phyloP scores from a whole-genome alignment of 2,329 filamentous ascomycete genomes.

The Chaetomiaceae sp. region DNA sequence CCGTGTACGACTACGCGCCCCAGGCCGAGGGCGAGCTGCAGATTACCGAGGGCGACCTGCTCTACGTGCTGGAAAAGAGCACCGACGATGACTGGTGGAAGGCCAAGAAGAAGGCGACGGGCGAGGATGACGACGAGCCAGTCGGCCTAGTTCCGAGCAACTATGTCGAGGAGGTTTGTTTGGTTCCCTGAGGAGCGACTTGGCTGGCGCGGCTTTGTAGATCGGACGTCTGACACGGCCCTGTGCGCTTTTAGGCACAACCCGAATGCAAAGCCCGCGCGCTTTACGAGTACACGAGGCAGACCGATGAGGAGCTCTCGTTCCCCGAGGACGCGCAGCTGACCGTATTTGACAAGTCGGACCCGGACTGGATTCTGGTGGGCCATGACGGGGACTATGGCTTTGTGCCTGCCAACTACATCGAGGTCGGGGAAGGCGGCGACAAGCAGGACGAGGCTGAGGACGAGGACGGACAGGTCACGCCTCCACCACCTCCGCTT shows the following conservation, averaged over 20 bases:
- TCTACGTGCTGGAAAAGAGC: conserved; percentile 83
- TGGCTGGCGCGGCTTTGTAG: background rate
- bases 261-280: conserved; percentile 67
- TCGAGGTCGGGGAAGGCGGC: conserved; percentile 57
- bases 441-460: conserved; percentile 37
- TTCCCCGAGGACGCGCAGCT: conserved; percentile 84
- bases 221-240: background rate
- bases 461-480: conserved; percentile 16
- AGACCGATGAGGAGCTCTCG: conserved; percentile 96
- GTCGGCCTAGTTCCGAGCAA: conserved; percentile 88
- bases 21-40: conserved; percentile 80
- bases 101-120: conserved; percentile 81
- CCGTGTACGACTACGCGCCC: conserved; percentile 86
- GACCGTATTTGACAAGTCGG: conserved; percentile 80
- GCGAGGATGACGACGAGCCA: conserved; percentile 84
- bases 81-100: conserved; percentile 85
- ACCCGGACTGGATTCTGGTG: conserved; percentile 95
- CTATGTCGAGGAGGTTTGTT: conserved; percentile 80
- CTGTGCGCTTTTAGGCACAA: conserved; percentile 40
- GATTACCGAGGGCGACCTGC: conserved; percentile 77
- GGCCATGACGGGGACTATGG: conserved; percentile 80
- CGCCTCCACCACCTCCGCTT: conserved; percentile 35
- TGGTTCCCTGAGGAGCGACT: background rate
- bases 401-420: conserved; percentile 94
- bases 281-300: conserved; percentile 96